Evolutionary conservation across 345 rosid genomes (phyloP), one percentile per base, ranked within the genome.

Genomic region (Crucihimalaya himalaica): DNA sequence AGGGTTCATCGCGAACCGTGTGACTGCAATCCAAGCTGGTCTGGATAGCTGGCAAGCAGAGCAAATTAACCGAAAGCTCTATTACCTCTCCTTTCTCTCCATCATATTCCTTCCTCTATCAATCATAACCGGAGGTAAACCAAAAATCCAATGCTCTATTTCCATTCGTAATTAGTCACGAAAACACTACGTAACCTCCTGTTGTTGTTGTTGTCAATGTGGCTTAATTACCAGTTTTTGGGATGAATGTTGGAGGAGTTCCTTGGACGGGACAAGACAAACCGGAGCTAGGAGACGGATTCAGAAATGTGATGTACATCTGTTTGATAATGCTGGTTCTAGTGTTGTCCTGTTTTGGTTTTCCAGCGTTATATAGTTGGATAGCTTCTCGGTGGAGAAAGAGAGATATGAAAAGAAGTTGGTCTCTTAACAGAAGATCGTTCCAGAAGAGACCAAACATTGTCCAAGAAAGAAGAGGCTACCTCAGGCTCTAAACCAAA

Each of bases 171-270:
- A 5, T 32, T 35, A 1, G 16, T 28, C 45, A 5, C 1, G 1
- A 2, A 51, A 60, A 18, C 27, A 18, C 54, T 28, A 23, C 6
- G 43, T 51, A 43, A 37, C 19, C 16, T 54, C 32, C 6, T 29
- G 13, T 10, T 3, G 7, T 60, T 34, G 0, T 18, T 65, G 46
- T 65, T 65, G 53, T 66, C 15, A 6, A 16, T 32, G 56, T 66
- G 16, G 6, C 10, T 61, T 7, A 31, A 66, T 15, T 7, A 52
- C 63, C 86, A 96, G 98, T 92, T 37, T 92, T 96, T 46, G 99
- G 98, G 68, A 94, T 96, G 99, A 96, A 96, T 8, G 99, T 96
- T 66, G 99, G 99, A 50, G 99, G 99, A 68, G 98, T 96, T 81
- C 99, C 98, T 21, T 96, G 99, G 99, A 96, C 99, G 0, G 86